phyloP scores from a whole-genome alignment of 768 basidiomycete species.

The Tricholoma flavovirens region DNA sequence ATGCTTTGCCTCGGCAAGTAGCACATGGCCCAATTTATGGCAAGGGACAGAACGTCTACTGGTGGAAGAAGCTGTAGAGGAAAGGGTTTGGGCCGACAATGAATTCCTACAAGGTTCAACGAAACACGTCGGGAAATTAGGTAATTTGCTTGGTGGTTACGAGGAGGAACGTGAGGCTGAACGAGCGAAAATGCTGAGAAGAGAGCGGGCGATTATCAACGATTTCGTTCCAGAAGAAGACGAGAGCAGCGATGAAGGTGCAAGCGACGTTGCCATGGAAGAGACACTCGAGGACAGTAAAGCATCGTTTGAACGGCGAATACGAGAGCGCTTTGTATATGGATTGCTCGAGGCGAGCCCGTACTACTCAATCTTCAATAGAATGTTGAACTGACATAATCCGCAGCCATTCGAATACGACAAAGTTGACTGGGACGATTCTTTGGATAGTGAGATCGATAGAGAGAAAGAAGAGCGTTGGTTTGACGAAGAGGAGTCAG shows the following conservation, averaged over 20 bases:
- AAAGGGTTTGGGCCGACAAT: conserved; percentile 61
- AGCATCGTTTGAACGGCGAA: conserved; percentile 47
- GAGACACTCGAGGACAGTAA: conserved; percentile 48
- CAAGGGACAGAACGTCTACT: conserved; percentile 46
- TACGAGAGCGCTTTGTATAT: conserved; percentile 72
- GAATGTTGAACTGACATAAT: not conserved
- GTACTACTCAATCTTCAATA: not conserved
- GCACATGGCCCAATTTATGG: conserved; percentile 66
- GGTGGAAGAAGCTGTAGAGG: conserved; percentile 52
- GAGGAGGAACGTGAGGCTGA: conserved; percentile 77
- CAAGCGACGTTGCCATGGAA: conserved; percentile 17
- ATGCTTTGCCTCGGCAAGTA: conserved; percentile 44
- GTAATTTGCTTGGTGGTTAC: conserved; percentile 57
- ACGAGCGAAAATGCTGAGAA: conserved; percentile 42
- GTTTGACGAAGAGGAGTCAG: conserved; percentile 61
- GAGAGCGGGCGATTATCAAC: conserved; percentile 32
- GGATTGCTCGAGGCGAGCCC: conserved; percentile 63
- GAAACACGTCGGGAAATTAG: conserved; percentile 67
- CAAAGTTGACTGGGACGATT: conserved; percentile 69
- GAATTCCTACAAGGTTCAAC: conserved; percentile 52
- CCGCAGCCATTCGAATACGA: conserved; percentile 65
- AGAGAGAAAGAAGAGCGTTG: conserved; percentile 62
- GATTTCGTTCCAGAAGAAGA: conserved; percentile 68
- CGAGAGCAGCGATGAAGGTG: conserved; percentile 49
- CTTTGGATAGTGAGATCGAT: conserved; percentile 54